Percentiles rank a stretch among this genome's conserved stretches.
phyloP scores from a whole-genome alignment of 2,329 filamentous ascomycete species.

The Pyricularia sp. region DNA sequence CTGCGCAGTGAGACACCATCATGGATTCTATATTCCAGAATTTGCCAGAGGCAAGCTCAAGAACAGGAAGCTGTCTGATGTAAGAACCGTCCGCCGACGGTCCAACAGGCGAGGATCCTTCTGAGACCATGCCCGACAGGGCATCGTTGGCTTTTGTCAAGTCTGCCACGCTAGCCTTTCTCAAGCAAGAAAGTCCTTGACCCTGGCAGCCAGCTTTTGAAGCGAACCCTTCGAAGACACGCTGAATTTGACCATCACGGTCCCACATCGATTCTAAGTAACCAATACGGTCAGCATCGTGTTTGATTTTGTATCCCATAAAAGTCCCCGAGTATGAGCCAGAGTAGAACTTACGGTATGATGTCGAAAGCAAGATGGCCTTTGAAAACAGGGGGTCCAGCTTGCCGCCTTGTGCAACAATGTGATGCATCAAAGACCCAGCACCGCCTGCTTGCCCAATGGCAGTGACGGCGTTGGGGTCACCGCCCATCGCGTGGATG shows the following conservation, averaged over 20 bases:
- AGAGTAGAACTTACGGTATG: constrained; percentile 14
- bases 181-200: constrained; percentile 18
- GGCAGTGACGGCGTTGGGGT: constrained; percentile 33
- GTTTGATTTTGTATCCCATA: neutral
- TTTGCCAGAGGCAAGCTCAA: constrained; percentile 19
- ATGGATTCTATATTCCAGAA: constrained; percentile 18
- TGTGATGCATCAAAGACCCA: constrained; percentile 38
- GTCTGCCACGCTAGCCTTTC: constrained; percentile 12
- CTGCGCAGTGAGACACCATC: constrained; percentile 20
- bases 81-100: constrained; percentile 21
- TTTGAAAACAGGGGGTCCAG: constrained; percentile 31
- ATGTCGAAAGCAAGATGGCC: constrained; percentile 24
- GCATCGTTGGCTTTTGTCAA: constrained; percentile 19
- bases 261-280: constrained; percentile 21
- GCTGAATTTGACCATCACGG: constrained; percentile 18
- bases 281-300: neutral
- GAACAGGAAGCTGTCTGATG: constrained; percentile 20
- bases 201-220: constrained; percentile 19
- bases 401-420: constrained; percentile 32
- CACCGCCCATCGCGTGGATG: constrained; percentile 35
- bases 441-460: constrained; percentile 43
- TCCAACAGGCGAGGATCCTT: constrained; percentile 21
- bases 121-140: constrained; percentile 15
- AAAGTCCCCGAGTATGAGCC: neutral
- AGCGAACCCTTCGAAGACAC: constrained; percentile 21